Evolutionary conservation across 129 eudicot species (phyloP), one percentile per base, ranked within the genome.

Genomic region (Tanacetum coccineum): DNA sequence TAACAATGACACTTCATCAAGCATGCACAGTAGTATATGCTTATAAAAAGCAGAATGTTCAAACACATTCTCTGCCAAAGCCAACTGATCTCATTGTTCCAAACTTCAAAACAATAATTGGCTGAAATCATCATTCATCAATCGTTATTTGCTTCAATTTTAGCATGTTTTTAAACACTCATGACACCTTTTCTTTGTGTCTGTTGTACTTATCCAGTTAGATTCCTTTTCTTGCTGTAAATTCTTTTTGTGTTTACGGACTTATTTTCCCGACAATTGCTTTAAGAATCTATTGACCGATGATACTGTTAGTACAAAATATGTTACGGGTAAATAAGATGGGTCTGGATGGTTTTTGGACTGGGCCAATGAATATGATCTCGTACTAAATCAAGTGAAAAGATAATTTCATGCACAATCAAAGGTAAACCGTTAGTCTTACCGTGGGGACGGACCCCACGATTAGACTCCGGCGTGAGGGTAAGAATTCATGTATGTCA

Each of bases 51-150:
- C 68, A 74, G 13, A 57, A 57, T 74, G 73, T 59, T 74, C 13
- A 62, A 74, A 58, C 30, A 74, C 59, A 66, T 66, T 74, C 68
- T 74, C 78, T 65, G 66, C 22, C 45, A 60, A 61, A 62, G 71
- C 64, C 56, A 64, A 63, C 4, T 53, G 25, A 32, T 64, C 71
- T 54, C 22, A 40, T 40, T 57, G 60, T 62, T 36, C 70, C 70
- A 62, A 64, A 53, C 71, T 73, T 73, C 64, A 22, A 64, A 53
- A 12, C 18, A 55, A 71, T 25, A 55, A 48, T 13, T 17, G 54
- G 7, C 20, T n/a, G 15, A 19, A 39, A 69, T 32, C 20, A 32
- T 60, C 76, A 72, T 51, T 53, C 73, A 54, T 68, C 62, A 68
- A 32, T 68, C 51, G 21, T 54, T 69, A 20, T 69, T 40, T 13